Evolutionary conservation across 441 rosid genomes (phyloP).

Genomic region (Eutrema salsugineum): DNA sequence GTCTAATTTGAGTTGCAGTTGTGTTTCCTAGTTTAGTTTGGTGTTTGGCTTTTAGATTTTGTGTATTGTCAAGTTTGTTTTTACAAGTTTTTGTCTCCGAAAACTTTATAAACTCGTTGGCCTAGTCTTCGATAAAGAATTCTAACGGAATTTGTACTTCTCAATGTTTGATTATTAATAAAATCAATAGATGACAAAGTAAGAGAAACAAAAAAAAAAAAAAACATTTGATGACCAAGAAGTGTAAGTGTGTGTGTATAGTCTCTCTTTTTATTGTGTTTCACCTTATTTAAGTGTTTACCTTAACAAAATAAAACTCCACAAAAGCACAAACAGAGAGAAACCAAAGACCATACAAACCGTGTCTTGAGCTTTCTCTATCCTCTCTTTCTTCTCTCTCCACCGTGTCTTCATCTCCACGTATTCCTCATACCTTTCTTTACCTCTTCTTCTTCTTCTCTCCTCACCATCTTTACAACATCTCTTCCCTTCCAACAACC

Average conservation of each 20-base stretch:
- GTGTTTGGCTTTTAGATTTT: no score
- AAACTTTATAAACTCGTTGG: no score
- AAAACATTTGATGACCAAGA: not conserved
- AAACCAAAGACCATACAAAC: conserved; percentile 39
- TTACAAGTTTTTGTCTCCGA: no score
- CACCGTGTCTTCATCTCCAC: conserved; percentile 12
- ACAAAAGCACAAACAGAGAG: conserved; percentile 37
- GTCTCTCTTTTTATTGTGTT: not conserved
- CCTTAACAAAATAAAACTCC: conserved; percentile 41
- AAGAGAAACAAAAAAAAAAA: not conserved
- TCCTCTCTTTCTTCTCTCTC: conserved; percentile 38
- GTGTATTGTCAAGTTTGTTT: no score
- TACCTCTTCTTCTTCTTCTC: conserved; percentile 11
- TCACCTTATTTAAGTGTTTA: not conserved
- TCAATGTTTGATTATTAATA: no score
- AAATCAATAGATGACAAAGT: no score
- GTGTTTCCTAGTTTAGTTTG: no score
- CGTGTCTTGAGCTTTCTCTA: conserved; percentile 46
- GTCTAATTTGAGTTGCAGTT: no score
- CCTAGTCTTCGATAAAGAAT: no score
- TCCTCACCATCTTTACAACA: conserved; percentile 21
- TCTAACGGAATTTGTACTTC: no score
- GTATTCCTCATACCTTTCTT: conserved; percentile 44
- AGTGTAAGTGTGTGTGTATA: not conserved
- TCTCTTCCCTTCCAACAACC: conserved; percentile 43